These are phyloP conservation scores for Hura crepitans DNA, from an alignment of 441 rosid species.

Conservation along the genomic window DNA sequence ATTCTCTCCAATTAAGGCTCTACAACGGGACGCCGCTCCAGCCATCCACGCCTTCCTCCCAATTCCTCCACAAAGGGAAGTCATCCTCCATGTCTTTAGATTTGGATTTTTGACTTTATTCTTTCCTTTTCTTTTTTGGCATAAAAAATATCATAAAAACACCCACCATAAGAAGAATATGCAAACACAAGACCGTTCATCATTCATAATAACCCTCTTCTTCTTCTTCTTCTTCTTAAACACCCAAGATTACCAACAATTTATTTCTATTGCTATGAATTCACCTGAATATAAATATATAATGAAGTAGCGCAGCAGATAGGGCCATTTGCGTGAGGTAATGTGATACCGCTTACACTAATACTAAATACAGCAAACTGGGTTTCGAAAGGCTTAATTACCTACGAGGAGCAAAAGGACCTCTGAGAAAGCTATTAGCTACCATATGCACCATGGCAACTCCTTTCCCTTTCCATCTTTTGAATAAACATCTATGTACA, in stretches of 20 bases:
- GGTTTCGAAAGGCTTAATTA: not conserved
- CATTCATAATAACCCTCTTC: not conserved
- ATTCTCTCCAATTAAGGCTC: slow-evolving; percentile 34
- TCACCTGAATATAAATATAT: not conserved
- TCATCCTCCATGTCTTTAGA: slow-evolving; percentile 40
- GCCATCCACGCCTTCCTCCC: slow-evolving; percentile 12
- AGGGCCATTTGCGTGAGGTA: too few relatives aligned
- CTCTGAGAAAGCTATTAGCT: not conserved
- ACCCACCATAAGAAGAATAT: not conserved
- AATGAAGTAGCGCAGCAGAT: too few relatives aligned
- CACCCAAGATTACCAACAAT: not conserved
- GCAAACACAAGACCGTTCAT: not conserved
- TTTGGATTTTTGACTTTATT: slow-evolving; percentile 30
- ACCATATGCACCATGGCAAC: not conserved
- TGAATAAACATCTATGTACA: slow-evolving; percentile 18
- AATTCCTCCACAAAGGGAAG: slow-evolving; percentile 42
- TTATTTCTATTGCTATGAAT: not conserved
- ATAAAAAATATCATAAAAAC: not conserved
- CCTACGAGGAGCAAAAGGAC: too few relatives aligned
- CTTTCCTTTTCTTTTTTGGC: not conserved
- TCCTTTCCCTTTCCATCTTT: slow-evolving; percentile 6
- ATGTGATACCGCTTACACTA: not conserved
- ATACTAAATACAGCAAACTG: not conserved
- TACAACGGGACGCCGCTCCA: slow-evolving; percentile 34
- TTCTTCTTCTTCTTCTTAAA: not conserved